Conservation (phyloP, 371 early-diverging fungal genomes). For the Apophysomyces variabilis region DNA sequence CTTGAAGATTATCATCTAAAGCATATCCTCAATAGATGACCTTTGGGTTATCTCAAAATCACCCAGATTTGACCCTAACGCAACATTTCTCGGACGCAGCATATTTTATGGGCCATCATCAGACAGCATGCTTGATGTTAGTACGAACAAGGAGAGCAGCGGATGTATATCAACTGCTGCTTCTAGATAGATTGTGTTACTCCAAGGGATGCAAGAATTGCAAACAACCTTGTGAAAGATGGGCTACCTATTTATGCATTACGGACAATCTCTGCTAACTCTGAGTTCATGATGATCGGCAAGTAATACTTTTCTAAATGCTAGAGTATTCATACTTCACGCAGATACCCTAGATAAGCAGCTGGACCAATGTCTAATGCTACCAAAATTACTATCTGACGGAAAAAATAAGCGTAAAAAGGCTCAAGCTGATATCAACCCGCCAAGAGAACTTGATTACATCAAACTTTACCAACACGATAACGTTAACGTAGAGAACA, state of each 20-base stretch:
- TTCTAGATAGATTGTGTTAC: conserved; percentile 51
- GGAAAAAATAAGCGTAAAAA: conserved; percentile 19
- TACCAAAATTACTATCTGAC: conserved; percentile 40
- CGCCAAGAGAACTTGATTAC: conserved; percentile 30
- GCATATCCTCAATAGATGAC: conserved; percentile 50
- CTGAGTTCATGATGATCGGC: conserved; percentile 78
- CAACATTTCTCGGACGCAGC: conserved; percentile 60
- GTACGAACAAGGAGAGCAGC: neutral
- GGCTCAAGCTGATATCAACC: conserved; percentile 19
- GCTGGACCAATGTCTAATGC: conserved; percentile 50
- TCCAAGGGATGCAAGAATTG: conserved; percentile 44
- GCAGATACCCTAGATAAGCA: conserved; percentile 54
- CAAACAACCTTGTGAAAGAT: conserved; percentile 26
- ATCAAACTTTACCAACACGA: conserved; percentile 48
- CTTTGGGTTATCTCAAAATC: conserved; percentile 68
- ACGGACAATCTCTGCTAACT: conserved; percentile 66
- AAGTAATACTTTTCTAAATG: conserved; percentile 10
- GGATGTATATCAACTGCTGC: neutral
- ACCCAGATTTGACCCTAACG: conserved; percentile 48
- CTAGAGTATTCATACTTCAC: neutral
- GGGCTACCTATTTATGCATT: conserved; percentile 57
- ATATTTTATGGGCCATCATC: conserved; percentile 65
- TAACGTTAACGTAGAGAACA: conserved; percentile 46
- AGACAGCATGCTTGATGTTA: conserved; percentile 55
- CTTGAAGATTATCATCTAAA: neutral